A percentile compares a stretch with the other conserved stretches of the same genome.
These are phyloP conservation scores for Naganishia liquefaciens DNA, from an alignment of 1,284 basidiomycete genomes.

Conservation along the genomic window DNA sequence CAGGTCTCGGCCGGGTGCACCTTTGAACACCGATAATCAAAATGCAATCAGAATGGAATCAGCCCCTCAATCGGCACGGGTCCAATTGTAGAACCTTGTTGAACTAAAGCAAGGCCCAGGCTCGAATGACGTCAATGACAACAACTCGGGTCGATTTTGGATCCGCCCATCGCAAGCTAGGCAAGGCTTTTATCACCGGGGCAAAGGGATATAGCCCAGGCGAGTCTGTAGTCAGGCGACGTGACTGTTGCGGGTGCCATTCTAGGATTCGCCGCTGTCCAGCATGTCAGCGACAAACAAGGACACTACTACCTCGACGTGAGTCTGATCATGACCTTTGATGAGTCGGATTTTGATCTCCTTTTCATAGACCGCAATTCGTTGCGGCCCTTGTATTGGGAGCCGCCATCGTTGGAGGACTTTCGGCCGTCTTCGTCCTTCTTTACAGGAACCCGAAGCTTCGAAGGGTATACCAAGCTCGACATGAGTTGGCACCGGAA, in stretches of 20 bases:
- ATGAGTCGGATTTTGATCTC: background rate
- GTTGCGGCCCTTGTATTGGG: constrained; percentile 50
- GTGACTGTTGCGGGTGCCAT: too few relatives aligned
- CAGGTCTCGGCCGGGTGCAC: background rate
- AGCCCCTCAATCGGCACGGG: background rate
- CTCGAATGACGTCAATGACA: background rate
- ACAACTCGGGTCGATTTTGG: background rate
- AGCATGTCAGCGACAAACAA: constrained; percentile 46
- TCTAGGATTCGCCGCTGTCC: constrained; percentile 4
- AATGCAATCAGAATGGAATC: background rate
- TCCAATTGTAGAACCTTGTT: background rate
- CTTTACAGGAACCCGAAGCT: constrained; percentile 43
- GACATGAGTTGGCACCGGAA: constrained; percentile 46
- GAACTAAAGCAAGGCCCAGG: background rate
- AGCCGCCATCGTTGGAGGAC: constrained; percentile 45
- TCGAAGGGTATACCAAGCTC: constrained; percentile 47
- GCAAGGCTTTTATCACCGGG: too few relatives aligned
- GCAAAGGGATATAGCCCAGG: too few relatives aligned
- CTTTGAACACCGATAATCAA: background rate
- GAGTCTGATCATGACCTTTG: background rate
- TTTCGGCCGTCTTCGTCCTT: constrained; percentile 43
- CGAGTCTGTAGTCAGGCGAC: too few relatives aligned
- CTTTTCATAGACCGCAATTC: constrained; percentile 8
- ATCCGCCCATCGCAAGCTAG: background rate
- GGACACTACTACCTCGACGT: constrained; percentile 42